Percentiles rank a stretch among this genome's conserved stretches.
Conservation (phyloP, 768 basidiomycete species). For the Trametes maxima region DNA sequence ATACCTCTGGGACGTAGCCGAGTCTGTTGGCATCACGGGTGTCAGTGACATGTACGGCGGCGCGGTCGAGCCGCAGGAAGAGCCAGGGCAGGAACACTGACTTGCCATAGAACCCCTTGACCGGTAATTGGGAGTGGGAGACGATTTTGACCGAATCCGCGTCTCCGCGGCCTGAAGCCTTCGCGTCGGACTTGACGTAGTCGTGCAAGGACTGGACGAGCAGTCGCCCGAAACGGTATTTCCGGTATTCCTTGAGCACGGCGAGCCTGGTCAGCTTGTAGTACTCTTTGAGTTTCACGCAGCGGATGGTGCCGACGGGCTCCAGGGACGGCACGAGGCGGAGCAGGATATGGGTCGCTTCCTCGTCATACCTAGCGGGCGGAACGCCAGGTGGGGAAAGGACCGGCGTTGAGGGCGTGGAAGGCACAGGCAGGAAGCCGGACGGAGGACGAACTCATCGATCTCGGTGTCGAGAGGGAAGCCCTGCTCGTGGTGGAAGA, state of each 20-base stretch:
- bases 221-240: conserved; percentile 61
- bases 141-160: conserved; percentile 45
- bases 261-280: conserved; percentile 78
- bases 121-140: conserved; percentile 72
- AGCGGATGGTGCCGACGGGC: conserved; percentile 75
- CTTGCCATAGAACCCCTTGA: conserved; percentile 77
- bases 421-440: conserved; percentile 6
- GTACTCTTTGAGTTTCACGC: conserved; percentile 42
- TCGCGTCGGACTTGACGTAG: conserved; percentile 55
- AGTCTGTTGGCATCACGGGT: conserved; percentile 49
- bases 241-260: conserved; percentile 66
- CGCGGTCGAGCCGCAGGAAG: conserved; percentile 13
- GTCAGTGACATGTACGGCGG: conserved; percentile 24
- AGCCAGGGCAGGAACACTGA: conserved; percentile 40
- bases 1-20: conserved; percentile 69
- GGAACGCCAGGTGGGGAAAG: conserved; percentile 17
- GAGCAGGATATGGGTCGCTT: conserved; percentile 71
- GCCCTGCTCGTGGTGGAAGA: conserved; percentile 67
- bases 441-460: conserved; percentile 57
- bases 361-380: conserved; percentile 55
- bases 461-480: conserved; percentile 77
- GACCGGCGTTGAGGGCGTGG: conserved; percentile 6
- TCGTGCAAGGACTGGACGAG: conserved; percentile 66
- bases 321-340: conserved; percentile 59
- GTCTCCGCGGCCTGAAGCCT: conserved; percentile 26